Percentiles rank a stretch among this genome's conserved stretches.
These are phyloP conservation scores for Graphium sp. DNA, from an alignment of 2,329 filamentous ascomycete species.

Conservation along the genomic window DNA sequence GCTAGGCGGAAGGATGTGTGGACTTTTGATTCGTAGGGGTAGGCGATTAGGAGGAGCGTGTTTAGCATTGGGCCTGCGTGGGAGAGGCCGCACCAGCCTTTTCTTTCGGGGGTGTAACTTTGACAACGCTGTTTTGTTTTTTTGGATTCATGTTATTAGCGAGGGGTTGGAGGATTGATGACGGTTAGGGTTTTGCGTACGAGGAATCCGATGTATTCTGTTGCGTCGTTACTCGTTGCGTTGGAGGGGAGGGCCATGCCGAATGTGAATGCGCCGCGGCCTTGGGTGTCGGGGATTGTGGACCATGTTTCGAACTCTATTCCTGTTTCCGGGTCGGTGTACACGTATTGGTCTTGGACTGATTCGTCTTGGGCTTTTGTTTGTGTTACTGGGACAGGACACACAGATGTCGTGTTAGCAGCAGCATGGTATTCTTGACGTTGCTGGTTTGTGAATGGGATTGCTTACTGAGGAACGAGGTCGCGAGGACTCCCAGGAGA, in stretches of 20 bases:
- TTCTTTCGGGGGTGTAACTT: constrained; percentile 12
- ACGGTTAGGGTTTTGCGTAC: constrained; percentile 15
- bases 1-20: constrained; percentile 41
- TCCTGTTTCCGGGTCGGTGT: constrained; percentile 1
- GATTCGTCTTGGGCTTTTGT: no score
- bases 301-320: constrained; percentile 3
- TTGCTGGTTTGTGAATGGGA: no score
- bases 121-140: constrained; percentile 5
- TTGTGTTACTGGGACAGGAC: no score
- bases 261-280: constrained; percentile 18
- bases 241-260: constrained; percentile 35
- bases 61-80: constrained; percentile 37
- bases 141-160: constrained; percentile 11
- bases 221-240: constrained; percentile 25
- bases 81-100: constrained; percentile 41
- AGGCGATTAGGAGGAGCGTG: constrained; percentile 39
- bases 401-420: no score
- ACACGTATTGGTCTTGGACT: no score
- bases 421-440: no score
- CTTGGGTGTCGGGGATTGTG: not conserved
- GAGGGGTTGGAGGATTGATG: not conserved
- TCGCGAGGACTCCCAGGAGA: no score
- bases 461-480: no score
- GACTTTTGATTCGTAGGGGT: constrained; percentile 33
- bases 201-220: constrained; percentile 42